Evolutionary conservation across 1,284 basidiomycete genomes (phyloP), one percentile per base, ranked within the genome.

Genomic region (Leccinum proximum): DNA sequence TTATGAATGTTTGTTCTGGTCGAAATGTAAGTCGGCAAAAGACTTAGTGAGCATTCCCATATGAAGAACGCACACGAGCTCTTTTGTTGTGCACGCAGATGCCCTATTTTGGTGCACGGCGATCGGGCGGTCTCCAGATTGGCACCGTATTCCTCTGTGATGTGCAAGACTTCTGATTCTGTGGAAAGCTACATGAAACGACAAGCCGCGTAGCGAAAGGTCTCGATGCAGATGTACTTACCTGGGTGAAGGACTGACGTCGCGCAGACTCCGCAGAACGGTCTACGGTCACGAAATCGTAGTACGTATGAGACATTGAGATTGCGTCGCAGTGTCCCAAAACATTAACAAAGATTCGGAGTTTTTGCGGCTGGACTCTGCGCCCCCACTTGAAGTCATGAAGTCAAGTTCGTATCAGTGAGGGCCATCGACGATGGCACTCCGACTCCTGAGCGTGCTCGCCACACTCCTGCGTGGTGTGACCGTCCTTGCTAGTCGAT

Each of bases 381-480:
- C 30, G 30, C 30, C 30, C 30, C 30, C 22, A 22, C 22, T 22
- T 22, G 22, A 22, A 22, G 22, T 22, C 22, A 22, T 22, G 22
- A 22, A 22, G 22, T 22, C 22, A 22, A 22, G 22, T 8, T 79
- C 76, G 56, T 79, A 77, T 10, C 76, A 72, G 1, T 78, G 78
- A 56, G 73, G 69, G 61, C 77, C 78, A 65, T 82, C 81, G 54
- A 77, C 67, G 35, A 70, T 60, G 72, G 84, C 85, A 37, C 82
- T 81, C 56, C 84, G 76, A 22, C 84, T 80, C 58, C 81, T 75
- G 62, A 85, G 69, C 18, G 84, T 75, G 60, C 75, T 79, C 6
- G 80, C 78, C 66, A 79, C 81, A 72, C 84, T 86, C 45, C 77
- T 78, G 59, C 71, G 69, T 5, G 70, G 67, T 9, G 69, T 65